A percentile compares a stretch with the other conserved stretches of the same genome.
These are phyloP conservation scores for Obba rivulosa DNA, from an alignment of 768 basidiomycete genomes.

Conservation along the genomic window DNA sequence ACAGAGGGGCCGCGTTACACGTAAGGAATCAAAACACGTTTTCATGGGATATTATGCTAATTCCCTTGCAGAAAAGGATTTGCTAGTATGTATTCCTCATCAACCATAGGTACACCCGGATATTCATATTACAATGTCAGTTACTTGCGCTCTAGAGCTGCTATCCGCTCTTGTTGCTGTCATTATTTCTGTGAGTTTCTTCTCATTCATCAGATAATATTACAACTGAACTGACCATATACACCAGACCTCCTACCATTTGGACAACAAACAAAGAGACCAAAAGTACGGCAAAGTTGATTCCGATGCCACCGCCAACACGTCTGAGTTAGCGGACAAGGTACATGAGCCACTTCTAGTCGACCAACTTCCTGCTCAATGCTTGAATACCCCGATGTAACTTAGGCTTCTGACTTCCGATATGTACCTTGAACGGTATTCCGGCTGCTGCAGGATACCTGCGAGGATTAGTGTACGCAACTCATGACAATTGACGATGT, in stretches of 20 bases:
- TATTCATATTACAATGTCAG: constrained; percentile 20
- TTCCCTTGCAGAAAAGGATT: constrained; percentile 46
- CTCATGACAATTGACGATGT: too few relatives aligned
- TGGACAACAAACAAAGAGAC: constrained; percentile 56
- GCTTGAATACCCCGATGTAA: not conserved
- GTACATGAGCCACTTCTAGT: constrained; percentile 29
- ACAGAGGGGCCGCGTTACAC: constrained; percentile 60
- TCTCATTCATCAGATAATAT: not conserved
- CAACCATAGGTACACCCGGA: not conserved
- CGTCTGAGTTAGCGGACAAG: constrained; percentile 60
- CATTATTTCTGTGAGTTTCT: constrained; percentile 41
- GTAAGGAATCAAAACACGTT: constrained; percentile 31
- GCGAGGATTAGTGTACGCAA: not conserved
- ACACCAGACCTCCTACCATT: constrained; percentile 53
- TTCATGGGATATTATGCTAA: not conserved
- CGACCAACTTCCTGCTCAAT: not conserved
- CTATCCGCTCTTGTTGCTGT: constrained; percentile 49
- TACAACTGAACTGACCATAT: not conserved
- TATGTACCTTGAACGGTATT: constrained; percentile 33
- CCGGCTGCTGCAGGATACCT: not conserved
- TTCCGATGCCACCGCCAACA: constrained; percentile 48
- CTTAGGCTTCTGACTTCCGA: constrained; percentile 56
- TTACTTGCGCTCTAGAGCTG: constrained; percentile 48
- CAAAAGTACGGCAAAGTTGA: constrained; percentile 45
- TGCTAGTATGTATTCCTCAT: constrained; percentile 33